Base-by-base conservation (phyloP, 805 yeast species). In the Blastobotrys muscicola region DNA sequence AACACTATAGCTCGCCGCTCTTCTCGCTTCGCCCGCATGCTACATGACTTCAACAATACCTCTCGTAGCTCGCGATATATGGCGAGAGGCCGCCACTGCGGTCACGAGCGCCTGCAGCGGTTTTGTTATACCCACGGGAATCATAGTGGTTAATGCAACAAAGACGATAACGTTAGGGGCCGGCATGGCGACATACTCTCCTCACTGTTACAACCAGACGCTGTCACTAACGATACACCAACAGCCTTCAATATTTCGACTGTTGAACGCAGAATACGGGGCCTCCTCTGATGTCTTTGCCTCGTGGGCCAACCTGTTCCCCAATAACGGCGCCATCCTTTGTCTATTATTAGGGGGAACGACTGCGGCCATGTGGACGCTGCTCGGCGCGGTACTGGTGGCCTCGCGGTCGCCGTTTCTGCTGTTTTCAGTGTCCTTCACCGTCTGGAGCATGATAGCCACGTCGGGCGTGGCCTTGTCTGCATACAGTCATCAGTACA, bases 341-440 rank as follows among this genome's bases (percentile, higher is more conserved):
- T 20, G 26, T 20, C 26, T 20, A 6, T 20, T 20, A 6, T 20
- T 40, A 20, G 43, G 36, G 11, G 44, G 30, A 9, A 16, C 43
- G 9, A 50, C 52, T 7, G 39, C 43, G 7, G 41, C 34, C 15
- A 34, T 38, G 9, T 50, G 49, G 49, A 11, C 37, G 7, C 42
- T 48, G 3, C 36, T 40, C 8, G n/a, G 50, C 16, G 41, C 48
- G 9, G 26, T 20, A 4, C 16, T 47, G 15, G 26, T 49, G 16
- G 33, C 42, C 9, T 39, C 45, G 11, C 44, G 52, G 13, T 50
- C 52, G n/a, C 30, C 37, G 11, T 38, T 45, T 26, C 40, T 47
- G 15, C 20, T 39, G n/a, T 33, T 36, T 12, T 29, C 41, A 15
- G 33, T 38, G 1, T 9, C 42, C 34, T 23, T 49, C 5, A 34